Evolutionary conservation across 371 early-diverging fungal genomes (phyloP).

Genomic region (Amoeboradix gromovi): DNA sequence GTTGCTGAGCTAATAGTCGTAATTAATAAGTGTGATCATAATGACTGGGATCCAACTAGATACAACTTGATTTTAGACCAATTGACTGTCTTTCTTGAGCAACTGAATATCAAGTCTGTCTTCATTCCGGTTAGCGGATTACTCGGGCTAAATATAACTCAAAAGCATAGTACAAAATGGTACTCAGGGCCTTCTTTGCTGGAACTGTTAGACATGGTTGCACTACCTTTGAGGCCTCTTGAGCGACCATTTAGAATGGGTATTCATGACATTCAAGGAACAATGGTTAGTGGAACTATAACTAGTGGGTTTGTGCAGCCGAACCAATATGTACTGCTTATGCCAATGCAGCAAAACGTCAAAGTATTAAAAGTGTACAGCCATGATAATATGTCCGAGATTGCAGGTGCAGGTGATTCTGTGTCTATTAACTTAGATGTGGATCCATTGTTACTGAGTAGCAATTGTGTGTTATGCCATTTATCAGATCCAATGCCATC

Average conservation of each 20-base stretch:
- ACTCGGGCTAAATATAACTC: slow-evolving; percentile 44
- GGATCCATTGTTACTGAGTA: slow-evolving; percentile 42
- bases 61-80: slow-evolving; percentile 34
- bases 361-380: slow-evolving; percentile 6
- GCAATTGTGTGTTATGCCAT: slow-evolving; percentile 46
- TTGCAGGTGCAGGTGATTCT: slow-evolving; percentile 81
- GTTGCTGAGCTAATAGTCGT: slow-evolving; percentile 62
- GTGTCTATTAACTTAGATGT: slow-evolving; percentile 43
- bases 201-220: neutral
- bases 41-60: slow-evolving; percentile 41
- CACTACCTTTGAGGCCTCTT: neutral
- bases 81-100: slow-evolving; percentile 29
- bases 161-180: neutral
- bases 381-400: slow-evolving; percentile 31
- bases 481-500: slow-evolving; percentile 32
- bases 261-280: neutral
- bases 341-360: neutral
- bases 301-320: neutral
- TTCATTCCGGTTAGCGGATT: slow-evolving; percentile 70
- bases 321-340: neutral
- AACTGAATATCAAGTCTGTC: slow-evolving; percentile 37
- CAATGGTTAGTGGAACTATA: neutral
- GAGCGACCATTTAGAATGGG: neutral
- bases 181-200: neutral
- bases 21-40: slow-evolving; percentile 61